Evolutionary conservation across 306 rosid genomes (phyloP), one percentile per base, ranked within the genome.

Genomic region (Medicago ruthenica): DNA sequence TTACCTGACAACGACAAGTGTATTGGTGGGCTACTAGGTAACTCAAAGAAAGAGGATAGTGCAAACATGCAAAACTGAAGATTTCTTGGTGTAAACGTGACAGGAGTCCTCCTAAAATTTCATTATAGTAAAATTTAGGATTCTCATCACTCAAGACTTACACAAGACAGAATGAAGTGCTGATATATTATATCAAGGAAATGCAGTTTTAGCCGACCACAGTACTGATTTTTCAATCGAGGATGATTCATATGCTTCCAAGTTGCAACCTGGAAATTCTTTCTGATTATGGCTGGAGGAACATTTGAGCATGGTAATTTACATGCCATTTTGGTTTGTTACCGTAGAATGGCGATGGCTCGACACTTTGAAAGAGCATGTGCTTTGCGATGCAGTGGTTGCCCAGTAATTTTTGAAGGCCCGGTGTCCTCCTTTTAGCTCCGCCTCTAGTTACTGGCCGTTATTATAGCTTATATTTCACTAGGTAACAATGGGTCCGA

Each of bases 21-120:
- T 31, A 65, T 87, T 51, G 88, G 84, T 76, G 93, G 88, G 37
- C 76, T 88, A 47, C 31, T 87, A 37, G 84, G 86, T 40, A 82
- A 60, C 75, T 50, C 75, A 44, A 81, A 77, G 70, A 89, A 83
- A 76, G n/a, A 84, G 24, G 78, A 84, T 36, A 89, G 83, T 54
- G 40, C 90, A 1, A 81, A 75, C 78, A 60, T 83, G 76, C 82
- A 79, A 73, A 64, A 76, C 51, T 82, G 85, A 82, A 24, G 68
- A 21, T 67, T 63, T 76, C 44, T 34, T 63, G 27, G 27, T 60
- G 41, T 65, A 63, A 73, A 64, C 74, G n/a, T 36, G 22, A 40
- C 21, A 22, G 11, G 73, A 60, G 48, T 60, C 40, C 66, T 51
- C 58, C 70, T 69, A 53, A 69, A 21, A 62, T 50, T 79, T 21